A percentile compares a stretch with the other conserved stretches of the same genome.
Conservation (phyloP, 2,329 filamentous ascomycete genomes). For the Stagonosporopsis chrysanthemi region DNA sequence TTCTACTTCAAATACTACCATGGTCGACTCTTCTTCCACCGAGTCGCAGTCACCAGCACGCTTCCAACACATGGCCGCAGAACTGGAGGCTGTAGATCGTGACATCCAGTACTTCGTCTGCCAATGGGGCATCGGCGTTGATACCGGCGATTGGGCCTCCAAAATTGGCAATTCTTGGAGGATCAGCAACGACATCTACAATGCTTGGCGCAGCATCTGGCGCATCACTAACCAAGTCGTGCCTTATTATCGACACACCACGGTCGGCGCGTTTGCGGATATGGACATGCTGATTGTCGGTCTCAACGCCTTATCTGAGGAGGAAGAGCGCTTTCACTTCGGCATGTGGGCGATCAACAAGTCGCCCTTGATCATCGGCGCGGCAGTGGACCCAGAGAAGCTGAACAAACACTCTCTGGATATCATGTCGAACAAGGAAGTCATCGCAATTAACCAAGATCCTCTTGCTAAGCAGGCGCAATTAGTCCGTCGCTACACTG, state of each 20-base stretch:
- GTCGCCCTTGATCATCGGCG: slow-evolving; percentile 55
- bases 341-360: slow-evolving; percentile 58
- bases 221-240: slow-evolving; percentile 46
- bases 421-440: slow-evolving; percentile 59
- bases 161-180: slow-evolving; percentile 48
- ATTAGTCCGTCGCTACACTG: slow-evolving; percentile 54
- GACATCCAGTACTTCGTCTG: slow-evolving; percentile 49
- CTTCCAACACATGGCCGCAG: slow-evolving; percentile 41
- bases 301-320: slow-evolving; percentile 44
- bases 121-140: slow-evolving; percentile 50
- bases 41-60: slow-evolving; percentile 40
- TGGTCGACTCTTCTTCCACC: slow-evolving; percentile 42
- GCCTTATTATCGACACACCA: slow-evolving; percentile 40
- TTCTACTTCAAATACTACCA: slow-evolving; percentile 44
- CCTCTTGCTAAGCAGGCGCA: slow-evolving; percentile 59
- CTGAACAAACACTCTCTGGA: slow-evolving; percentile 32
- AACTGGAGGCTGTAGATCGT: slow-evolving; percentile 38
- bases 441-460: slow-evolving; percentile 67
- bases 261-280: slow-evolving; percentile 41
- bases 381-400: slow-evolving; percentile 42
- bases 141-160: slow-evolving; percentile 46
- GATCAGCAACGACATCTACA: slow-evolving; percentile 48
- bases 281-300: slow-evolving; percentile 57
- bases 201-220: slow-evolving; percentile 45
- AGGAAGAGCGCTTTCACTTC: slow-evolving; percentile 55